Evolutionary conservation across 2,329 filamentous ascomycete species (phyloP).

Genomic region (Fusarium lyarnte): DNA sequence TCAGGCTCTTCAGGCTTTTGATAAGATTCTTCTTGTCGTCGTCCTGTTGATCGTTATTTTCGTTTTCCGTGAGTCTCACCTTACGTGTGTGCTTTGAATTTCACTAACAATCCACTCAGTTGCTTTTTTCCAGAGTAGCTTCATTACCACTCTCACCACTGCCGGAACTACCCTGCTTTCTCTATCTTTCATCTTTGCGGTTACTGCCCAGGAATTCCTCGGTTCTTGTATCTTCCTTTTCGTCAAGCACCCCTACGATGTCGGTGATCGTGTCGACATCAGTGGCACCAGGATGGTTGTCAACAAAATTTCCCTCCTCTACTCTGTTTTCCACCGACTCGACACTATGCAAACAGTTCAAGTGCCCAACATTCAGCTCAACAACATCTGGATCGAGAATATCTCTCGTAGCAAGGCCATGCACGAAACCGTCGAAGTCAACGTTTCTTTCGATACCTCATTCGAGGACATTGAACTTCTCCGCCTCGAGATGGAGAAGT

Average conservation of each 20-base stretch:
- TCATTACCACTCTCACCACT: slow-evolving; percentile 85
- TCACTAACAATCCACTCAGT: slow-evolving; percentile 56
- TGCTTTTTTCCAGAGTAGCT: slow-evolving; percentile 87
- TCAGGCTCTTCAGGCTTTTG: slow-evolving; percentile 90
- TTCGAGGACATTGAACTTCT: slow-evolving; percentile 91
- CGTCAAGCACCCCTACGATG: slow-evolving; percentile 97
- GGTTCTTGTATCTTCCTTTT: slow-evolving; percentile 99
- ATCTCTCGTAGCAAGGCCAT: slow-evolving; percentile 90
- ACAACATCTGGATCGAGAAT: slow-evolving; percentile 95
- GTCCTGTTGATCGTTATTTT: slow-evolving; percentile 84
- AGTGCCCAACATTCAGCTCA: slow-evolving; percentile 91
- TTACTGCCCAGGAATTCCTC: slow-evolving; percentile 93
- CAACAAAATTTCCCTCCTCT: slow-evolving; percentile 93
- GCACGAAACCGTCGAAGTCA: slow-evolving; percentile 84
- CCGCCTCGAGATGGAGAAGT: slow-evolving; percentile 83
- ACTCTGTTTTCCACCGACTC: slow-evolving; percentile 89
- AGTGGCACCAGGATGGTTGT: slow-evolving; percentile 76
- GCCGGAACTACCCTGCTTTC: slow-evolving; percentile 93
- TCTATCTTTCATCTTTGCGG: slow-evolving; percentile 95
- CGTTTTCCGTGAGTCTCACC: slow-evolving; percentile 72
- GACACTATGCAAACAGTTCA: slow-evolving; percentile 80
- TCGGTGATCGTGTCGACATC: slow-evolving; percentile 93
- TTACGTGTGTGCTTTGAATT: background rate
- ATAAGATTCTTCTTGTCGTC: slow-evolving; percentile 83
- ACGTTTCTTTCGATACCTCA: slow-evolving; percentile 84